Evolutionary conservation across 2,329 filamentous ascomycete species (phyloP), one percentile per base, ranked within the genome.

Genomic region (Aspergillus arachidicola): DNA sequence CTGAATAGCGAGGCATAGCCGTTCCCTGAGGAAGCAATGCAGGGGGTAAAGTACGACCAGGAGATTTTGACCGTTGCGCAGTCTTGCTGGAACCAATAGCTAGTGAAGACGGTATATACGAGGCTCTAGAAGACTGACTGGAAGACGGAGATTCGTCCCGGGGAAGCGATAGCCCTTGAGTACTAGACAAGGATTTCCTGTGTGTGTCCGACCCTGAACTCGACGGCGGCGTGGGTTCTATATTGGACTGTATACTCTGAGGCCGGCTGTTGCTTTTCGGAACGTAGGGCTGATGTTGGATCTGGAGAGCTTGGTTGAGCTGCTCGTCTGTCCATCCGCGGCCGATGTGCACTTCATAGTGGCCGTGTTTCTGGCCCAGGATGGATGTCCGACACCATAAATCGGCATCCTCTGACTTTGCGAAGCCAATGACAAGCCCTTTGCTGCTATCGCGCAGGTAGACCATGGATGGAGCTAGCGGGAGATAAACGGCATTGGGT

Each of bases 401-500:
- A 19, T 50, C 46, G 23, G 46, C 46, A 16, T 50, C 46, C 16
- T 50, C 46, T 26, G 23, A 6, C 4, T 7, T 28, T 6, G 46
- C 12, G 16, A 50, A 50, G 26, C 46, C 46, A 26, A 50, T 28
- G 7, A 50, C 46, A 4, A 50, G 46, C 3, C 46, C 46, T 10
- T 28, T 50, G 14, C 23, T 28, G 7, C 46, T 50, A 16, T 50
- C 46, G 16, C 46, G 46, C 23, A 50, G 23, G 46, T 50, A 30
- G 26, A 19, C 14, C 46, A 50, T 50, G 16, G 46, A 50, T 16
- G 46, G 23, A 3, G 46, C 26, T 34, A 58, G 34, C 2, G 59
- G 59, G 1, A 61, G 59, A 7, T 53, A 61, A 10, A 57, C 45
- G 26, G 59, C 54, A 1, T n/a, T 45, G 19, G 59, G 59, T 7